Conservation (phyloP, 129 eudicot species). For the Chrysanthemum seticuspe region DNA sequence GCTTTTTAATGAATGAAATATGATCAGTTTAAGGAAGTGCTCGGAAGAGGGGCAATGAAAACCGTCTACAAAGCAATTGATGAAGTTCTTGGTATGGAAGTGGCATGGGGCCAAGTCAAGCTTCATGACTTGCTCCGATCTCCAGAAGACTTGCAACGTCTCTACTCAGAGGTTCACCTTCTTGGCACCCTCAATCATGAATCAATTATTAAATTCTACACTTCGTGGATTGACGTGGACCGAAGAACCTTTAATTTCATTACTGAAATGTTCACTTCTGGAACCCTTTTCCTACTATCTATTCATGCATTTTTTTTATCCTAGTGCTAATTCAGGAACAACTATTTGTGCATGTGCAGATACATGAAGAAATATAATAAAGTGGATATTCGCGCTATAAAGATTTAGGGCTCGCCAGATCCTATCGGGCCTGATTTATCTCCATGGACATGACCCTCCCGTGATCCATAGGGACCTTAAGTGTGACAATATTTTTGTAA, state of each 20-base stretch:
- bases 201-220: slow-evolving; percentile 73
- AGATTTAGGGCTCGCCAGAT: slow-evolving; percentile 90
- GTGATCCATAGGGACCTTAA: too few relatives aligned
- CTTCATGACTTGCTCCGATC: slow-evolving; percentile 63
- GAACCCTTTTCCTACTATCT: slow-evolving; percentile 45
- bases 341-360: slow-evolving; percentile 33
- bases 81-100: slow-evolving; percentile 83
- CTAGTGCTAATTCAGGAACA: slow-evolving; percentile 18
- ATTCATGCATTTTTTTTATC: not conserved
- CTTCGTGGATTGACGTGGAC: slow-evolving; percentile 79
- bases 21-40: slow-evolving; percentile 60
- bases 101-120: slow-evolving; percentile 85
- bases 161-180: slow-evolving; percentile 87
- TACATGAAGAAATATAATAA: slow-evolving; percentile 67
- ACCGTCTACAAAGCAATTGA: slow-evolving; percentile 82
- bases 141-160: slow-evolving; percentile 71
- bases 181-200: slow-evolving; percentile 70
- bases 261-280: slow-evolving; percentile 91
- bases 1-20: not conserved
- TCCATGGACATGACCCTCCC: slow-evolving; percentile 86
- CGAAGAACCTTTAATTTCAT: slow-evolving; percentile 82
- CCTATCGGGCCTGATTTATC: slow-evolving; percentile 64
- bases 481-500: slow-evolving; percentile 80
- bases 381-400: slow-evolving; percentile 69
- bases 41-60: slow-evolving; percentile 90